These are phyloP conservation scores for Vicia villosa DNA, from an alignment of 306 rosid species.

Conservation along the genomic window DNA sequence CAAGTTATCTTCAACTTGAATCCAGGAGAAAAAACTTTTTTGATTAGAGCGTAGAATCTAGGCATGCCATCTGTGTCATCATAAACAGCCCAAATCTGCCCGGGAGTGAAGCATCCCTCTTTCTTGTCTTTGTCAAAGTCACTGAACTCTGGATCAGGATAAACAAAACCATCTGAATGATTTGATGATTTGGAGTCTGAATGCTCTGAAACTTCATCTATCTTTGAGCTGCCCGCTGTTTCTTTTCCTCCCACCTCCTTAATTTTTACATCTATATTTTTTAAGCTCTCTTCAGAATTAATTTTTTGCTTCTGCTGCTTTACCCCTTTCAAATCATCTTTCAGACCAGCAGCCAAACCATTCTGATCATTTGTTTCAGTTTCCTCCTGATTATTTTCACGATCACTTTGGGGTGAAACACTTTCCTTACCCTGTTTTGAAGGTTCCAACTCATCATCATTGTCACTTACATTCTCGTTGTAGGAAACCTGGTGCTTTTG, in stretches of 20 bases:
- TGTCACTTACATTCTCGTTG: constrained; percentile 70
- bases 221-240: constrained; percentile 29
- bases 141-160: constrained; percentile 69
- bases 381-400: constrained; percentile 36
- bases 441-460: constrained; percentile 36
- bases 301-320: constrained; percentile 43
- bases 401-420: constrained; percentile 41
- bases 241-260: constrained; percentile 41
- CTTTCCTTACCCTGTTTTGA: constrained; percentile 50
- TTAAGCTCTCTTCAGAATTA: constrained; percentile 38
- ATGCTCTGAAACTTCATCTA: constrained; percentile 39
- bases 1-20: constrained; percentile 73
- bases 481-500: constrained; percentile 72
- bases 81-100: constrained; percentile 92
- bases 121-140: constrained; percentile 70
- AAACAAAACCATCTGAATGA: constrained; percentile 15
- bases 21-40: constrained; percentile 56
- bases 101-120: constrained; percentile 53
- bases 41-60: constrained; percentile 76
- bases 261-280: constrained; percentile 36
- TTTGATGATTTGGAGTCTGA: constrained; percentile 39
- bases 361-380: constrained; percentile 41
- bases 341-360: constrained; percentile 39
- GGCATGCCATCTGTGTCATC: constrained; percentile 81
- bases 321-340: constrained; percentile 39